Base-by-base conservation (phyloP, 495 filamentous ascomycete genomes). In the Mytilinidion resinicola region DNA sequence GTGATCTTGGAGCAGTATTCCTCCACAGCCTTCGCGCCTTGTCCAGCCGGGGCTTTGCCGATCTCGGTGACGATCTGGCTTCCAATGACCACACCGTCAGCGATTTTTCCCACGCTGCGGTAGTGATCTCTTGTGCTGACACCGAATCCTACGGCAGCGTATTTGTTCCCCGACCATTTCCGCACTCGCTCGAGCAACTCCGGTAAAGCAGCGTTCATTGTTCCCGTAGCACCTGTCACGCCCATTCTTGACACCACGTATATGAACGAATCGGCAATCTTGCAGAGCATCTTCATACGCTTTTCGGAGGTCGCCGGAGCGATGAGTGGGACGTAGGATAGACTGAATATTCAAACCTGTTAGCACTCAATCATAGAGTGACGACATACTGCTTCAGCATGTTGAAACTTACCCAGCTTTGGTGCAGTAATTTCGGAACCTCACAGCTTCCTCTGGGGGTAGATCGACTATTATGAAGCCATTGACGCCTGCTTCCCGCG, bases 211-310 rank as follows among this genome's bases (percentile, higher is more conserved):
- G 80, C 73, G 70, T 87, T 95, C 59, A 98, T 77, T 30, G 80
- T 84, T 33, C 91, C 90, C 0, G 85, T 85, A 19, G 90, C 93
- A 63, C 93, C 93, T 1, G 93, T 98, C 36, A 96, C 91, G 60
- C 93, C 93, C 89, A 96, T 96, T 59, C 92, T 82, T 2, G 93
- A 97, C 19, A 97, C 95, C 56, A 99, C 93, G 71, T 99, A 99
- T 74, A 99, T 95, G 77, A 99, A 99, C 9, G 91, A 96, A 73
- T 97, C 92, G 64, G 95, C 93, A 50, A 99, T 95, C 73, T 88
- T 85, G 81, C 93, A 99, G 20, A 99, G 83, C 4, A 96, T 76
- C 74, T 91, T 91, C 90, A 97, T 92, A 55, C 93, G 89, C 46
- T 82, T 72, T 55, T 93, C 88, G n/a, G 90, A 92, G 1, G 93